Conservation (phyloP, 805 yeast species). For the Candida glaebosa region DNA sequence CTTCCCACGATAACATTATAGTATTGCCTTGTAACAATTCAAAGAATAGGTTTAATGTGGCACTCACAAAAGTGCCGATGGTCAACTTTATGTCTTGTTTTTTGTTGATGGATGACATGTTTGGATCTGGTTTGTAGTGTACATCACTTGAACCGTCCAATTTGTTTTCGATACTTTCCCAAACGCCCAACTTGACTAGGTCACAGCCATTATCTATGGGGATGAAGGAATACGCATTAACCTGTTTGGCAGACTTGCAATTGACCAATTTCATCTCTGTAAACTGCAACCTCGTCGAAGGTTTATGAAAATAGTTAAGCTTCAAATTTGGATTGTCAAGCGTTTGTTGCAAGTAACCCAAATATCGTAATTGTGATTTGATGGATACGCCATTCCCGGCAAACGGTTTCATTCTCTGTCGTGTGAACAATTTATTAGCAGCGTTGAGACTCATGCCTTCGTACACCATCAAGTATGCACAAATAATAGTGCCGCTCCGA, state of each 20-base stretch:
- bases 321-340: background rate
- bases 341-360: conserved; percentile 46
- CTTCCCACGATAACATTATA: conserved; percentile 23
- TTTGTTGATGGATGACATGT: conserved; percentile 2
- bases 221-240: background rate
- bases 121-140: background rate
- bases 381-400: conserved; percentile 71
- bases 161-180: background rate
- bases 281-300: background rate
- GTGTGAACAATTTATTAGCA: conserved; percentile 53
- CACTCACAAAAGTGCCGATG: conserved; percentile 29
- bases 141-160: background rate
- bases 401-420: conserved; percentile 51
- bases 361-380: conserved; percentile 61
- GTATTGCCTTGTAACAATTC: conserved; percentile 22
- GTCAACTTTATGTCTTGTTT: background rate
- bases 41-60: conserved; percentile 36
- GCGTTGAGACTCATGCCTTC: conserved; percentile 25
- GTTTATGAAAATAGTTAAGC: background rate
- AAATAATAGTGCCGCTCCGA: conserved; percentile 73
- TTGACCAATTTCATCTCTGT: background rate
- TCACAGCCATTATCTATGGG: background rate
- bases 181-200: background rate
- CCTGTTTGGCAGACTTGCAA: background rate
- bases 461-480: conserved; percentile 60